These are phyloP conservation scores for Linnemannia hyalina DNA, from an alignment of 192 early-diverging fungal genomes.

Conservation along the genomic window DNA sequence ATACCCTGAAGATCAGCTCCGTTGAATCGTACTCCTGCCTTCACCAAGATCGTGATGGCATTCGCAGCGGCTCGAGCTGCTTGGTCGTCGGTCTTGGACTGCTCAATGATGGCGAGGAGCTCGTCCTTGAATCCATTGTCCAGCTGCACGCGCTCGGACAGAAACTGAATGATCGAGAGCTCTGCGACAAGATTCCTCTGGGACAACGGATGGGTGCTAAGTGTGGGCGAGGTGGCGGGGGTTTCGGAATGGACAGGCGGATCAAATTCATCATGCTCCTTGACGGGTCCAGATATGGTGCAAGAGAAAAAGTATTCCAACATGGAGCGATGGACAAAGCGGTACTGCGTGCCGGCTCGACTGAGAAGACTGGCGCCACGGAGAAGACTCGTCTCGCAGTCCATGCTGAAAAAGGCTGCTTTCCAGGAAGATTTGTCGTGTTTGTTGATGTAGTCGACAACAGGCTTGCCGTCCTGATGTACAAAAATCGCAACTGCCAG, in stretches of 20 bases:
- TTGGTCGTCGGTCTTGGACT: background rate
- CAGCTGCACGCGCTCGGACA: slow-evolving; percentile 10
- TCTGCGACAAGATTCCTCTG: background rate
- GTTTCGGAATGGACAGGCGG: background rate
- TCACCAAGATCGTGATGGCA: slow-evolving; percentile 16
- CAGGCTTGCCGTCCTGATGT: no score
- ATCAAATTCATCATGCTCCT: background rate
- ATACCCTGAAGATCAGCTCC: slow-evolving; percentile 7
- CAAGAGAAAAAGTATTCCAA: slow-evolving; percentile 13
- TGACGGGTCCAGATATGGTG: background rate
- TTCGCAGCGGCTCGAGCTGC: background rate
- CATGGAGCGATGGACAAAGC: slow-evolving; percentile 7
- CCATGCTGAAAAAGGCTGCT: no score
- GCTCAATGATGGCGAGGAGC: slow-evolving; percentile 6
- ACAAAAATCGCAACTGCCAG: no score
- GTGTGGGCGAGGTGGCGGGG: background rate
- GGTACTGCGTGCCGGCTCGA: slow-evolving; percentile 1
- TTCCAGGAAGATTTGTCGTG: no score
- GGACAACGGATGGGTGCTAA: background rate
- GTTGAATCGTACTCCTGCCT: slow-evolving; percentile 6
- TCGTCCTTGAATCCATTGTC: background rate
- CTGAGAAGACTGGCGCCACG: no score
- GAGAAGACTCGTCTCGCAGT: no score
- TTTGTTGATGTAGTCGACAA: no score
- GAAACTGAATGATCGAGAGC: slow-evolving; percentile 12